Percentiles rank a stretch among this genome's conserved stretches.
Evolutionary conservation across 352 stramenopile genomes (phyloP).

Genomic region (Nothophytophthora sp.): DNA sequence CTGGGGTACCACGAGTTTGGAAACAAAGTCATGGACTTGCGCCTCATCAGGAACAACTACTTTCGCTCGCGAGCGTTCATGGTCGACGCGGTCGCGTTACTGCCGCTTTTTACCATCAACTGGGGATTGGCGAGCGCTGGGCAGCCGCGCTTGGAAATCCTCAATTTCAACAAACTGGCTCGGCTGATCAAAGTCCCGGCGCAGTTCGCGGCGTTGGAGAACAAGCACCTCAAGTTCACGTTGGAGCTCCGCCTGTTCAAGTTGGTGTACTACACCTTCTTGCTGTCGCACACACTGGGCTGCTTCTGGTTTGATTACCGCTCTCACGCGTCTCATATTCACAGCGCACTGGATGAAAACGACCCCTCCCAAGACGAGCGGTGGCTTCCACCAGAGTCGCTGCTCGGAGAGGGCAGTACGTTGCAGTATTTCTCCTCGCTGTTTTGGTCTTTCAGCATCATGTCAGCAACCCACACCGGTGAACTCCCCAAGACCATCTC

Average conservation of each 20-base stretch:
- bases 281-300: constrained; percentile 56
- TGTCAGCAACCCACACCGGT: constrained; percentile 55
- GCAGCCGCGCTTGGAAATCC: constrained; percentile 27
- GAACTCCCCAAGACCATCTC: constrained; percentile 50
- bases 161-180: constrained; percentile 73
- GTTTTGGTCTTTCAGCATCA: constrained; percentile 74
- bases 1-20: constrained; percentile 69
- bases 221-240: constrained; percentile 64
- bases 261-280: constrained; percentile 75
- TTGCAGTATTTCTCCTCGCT: constrained; percentile 64
- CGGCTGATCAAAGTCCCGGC: constrained; percentile 58
- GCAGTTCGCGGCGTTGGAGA: constrained; percentile 55
- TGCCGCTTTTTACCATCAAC: constrained; percentile 55
- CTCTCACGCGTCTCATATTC: constrained; percentile 22
- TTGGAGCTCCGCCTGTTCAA: constrained; percentile 69
- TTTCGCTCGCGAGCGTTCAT: constrained; percentile 43
- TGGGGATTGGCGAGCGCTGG: constrained; percentile 24
- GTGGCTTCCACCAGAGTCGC: constrained; percentile 34
- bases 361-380: constrained; percentile 12
- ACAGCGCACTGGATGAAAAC: constrained; percentile 1
- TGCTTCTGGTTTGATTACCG: constrained; percentile 68
- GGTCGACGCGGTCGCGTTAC: constrained; percentile 46
- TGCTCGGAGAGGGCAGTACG: constrained; percentile 25
- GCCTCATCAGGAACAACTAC: constrained; percentile 45
- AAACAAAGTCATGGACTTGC: constrained; percentile 65